Conservation (phyloP, 352 stramenopile species). For the Pythium volutum region DNA sequence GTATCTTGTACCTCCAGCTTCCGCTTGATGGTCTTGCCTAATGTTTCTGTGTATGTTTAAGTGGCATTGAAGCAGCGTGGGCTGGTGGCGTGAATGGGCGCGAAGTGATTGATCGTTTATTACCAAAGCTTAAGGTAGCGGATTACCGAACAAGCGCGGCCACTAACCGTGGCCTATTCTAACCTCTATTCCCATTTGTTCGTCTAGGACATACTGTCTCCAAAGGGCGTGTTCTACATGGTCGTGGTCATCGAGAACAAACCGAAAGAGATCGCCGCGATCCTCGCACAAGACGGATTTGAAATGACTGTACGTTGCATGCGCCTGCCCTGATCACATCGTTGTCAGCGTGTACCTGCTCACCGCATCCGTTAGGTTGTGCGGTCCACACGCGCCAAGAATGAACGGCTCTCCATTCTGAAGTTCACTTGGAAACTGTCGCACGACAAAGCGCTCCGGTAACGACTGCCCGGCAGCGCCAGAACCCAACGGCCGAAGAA, state of each 20-base stretch:
- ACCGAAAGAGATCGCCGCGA: slow-evolving; percentile 89
- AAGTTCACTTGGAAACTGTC: slow-evolving; percentile 45
- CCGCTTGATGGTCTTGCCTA: not conserved
- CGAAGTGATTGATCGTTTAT: slow-evolving; percentile 94
- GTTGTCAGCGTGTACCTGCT: not conserved
- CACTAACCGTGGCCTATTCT: not conserved
- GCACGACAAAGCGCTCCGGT: not conserved
- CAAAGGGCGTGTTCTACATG: slow-evolving; percentile 94
- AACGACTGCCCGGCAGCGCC: not conserved
- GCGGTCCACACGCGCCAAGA: slow-evolving; percentile 62
- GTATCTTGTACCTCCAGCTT: not conserved
- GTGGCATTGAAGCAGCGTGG: slow-evolving; percentile 96
- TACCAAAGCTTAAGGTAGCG: slow-evolving; percentile 88
- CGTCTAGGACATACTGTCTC: slow-evolving; percentile 59
- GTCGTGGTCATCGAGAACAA: slow-evolving; percentile 98
- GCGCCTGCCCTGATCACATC: not conserved
- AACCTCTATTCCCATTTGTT: not conserved
- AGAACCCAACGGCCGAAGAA: not conserved
- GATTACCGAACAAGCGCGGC: not conserved
- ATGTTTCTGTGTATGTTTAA: slow-evolving; percentile 18
- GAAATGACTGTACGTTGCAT: slow-evolving; percentile 46
- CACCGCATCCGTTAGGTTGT: slow-evolving; percentile 37
- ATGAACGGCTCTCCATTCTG: slow-evolving; percentile 73
- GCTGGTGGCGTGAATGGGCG: slow-evolving; percentile 92
- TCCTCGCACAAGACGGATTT: slow-evolving; percentile 67